phyloP scores from a whole-genome alignment of 2,329 filamentous ascomycete genomes.

The Beauveria pseudobassiana region DNA sequence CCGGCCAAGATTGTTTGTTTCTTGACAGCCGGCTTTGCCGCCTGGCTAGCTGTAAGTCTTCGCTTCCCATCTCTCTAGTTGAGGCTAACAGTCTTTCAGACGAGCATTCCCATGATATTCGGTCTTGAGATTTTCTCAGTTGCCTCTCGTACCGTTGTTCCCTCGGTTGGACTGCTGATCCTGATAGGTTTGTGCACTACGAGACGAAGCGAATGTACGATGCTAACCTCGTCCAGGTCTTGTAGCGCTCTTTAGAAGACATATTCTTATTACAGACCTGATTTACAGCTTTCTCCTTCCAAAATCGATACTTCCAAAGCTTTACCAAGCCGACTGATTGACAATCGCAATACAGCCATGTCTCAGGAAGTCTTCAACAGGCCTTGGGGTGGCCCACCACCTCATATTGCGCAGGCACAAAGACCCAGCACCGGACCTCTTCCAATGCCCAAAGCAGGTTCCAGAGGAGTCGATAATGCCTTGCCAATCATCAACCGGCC shows the following conservation, averaged over 20 bases:
- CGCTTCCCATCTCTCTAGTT: neutral
- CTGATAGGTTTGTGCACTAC: constrained; percentile 33
- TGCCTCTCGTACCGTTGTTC: constrained; percentile 40
- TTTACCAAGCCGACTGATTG: neutral
- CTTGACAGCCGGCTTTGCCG: constrained; percentile 34
- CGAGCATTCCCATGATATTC: constrained; percentile 44
- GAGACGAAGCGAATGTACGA: neutral
- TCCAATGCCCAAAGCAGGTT: neutral
- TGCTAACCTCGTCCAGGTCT: constrained; percentile 1
- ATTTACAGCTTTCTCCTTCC: neutral
- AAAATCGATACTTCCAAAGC: neutral
- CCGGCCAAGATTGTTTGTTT: constrained; percentile 32
- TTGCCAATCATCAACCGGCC: constrained; percentile 33
- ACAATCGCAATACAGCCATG: neutral
- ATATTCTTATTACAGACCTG: neutral
- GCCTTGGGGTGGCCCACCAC: neutral
- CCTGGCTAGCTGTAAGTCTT: constrained; percentile 48
- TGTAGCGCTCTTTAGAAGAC: neutral
- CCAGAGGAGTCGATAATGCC: constrained; percentile 8
- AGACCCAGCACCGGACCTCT: neutral
- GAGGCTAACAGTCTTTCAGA: constrained; percentile 25
- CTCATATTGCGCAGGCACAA: neutral
- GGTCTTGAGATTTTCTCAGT: constrained; percentile 37
- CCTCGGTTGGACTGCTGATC: constrained; percentile 41
- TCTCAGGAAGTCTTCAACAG: neutral